These are phyloP conservation scores for Pythium grandisporangium DNA, from an alignment of 352 stramenopile genomes.

Conservation along the genomic window DNA sequence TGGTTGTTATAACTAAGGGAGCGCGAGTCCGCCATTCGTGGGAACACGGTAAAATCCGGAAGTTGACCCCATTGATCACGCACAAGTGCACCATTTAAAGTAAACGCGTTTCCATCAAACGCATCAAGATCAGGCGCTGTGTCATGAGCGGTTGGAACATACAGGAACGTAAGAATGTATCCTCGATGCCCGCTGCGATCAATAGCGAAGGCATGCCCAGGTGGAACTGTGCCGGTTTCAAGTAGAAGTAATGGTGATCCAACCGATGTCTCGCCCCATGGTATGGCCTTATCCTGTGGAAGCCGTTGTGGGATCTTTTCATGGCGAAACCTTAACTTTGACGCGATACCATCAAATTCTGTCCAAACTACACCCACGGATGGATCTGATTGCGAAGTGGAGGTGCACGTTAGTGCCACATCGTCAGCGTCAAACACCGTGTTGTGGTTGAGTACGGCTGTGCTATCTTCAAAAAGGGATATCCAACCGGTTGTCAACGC, in stretches of 20 bases:
- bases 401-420: conserved; percentile 24
- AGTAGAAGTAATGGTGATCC: conserved; percentile 36
- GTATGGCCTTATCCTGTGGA: not conserved
- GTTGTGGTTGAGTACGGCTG: conserved; percentile 43
- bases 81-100: conserved; percentile 36
- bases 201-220: conserved; percentile 34
- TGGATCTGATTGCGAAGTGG: too few species aligned
- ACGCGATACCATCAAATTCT: conserved; percentile 57
- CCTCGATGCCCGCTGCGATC: conserved; percentile 37
- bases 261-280: conserved; percentile 26
- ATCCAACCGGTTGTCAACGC: not conserved
- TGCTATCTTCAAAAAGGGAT: conserved; percentile 1
- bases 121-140: conserved; percentile 27
- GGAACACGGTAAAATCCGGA: conserved; percentile 51
- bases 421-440: conserved; percentile 25
- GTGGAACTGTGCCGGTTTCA: conserved; percentile 18
- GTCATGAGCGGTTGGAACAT: conserved; percentile 34
- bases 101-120: conserved; percentile 21
- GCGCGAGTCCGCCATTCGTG: conserved; percentile 19
- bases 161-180: conserved; percentile 33
- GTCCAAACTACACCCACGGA: conserved; percentile 48
- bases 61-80: conserved; percentile 25
- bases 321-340: conserved; percentile 56
- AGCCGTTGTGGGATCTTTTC: conserved; percentile 13
- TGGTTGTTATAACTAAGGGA: conserved; percentile 55